Evolutionary conservation across 2,329 filamentous ascomycete genomes (phyloP).

Genomic region (Talaromyces pinophilus): DNA sequence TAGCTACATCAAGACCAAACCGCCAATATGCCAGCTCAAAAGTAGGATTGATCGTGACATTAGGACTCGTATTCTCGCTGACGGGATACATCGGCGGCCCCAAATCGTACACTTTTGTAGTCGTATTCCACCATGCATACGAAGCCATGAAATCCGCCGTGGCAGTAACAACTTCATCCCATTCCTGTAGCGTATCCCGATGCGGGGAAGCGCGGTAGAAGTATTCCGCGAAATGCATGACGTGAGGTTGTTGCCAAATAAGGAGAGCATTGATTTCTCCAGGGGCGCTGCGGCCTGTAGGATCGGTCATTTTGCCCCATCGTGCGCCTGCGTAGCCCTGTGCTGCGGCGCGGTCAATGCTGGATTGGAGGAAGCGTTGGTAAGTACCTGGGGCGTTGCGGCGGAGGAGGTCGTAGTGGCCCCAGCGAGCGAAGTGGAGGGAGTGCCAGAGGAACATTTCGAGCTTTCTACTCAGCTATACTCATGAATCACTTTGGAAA

Average conservation of each 20-base stretch:
- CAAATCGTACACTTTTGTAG: neutral
- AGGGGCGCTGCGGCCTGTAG: conserved; percentile 56
- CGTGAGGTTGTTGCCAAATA: conserved; percentile 54
- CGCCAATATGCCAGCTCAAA: neutral
- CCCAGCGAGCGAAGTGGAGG: conserved; percentile 55
- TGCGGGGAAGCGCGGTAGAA: neutral
- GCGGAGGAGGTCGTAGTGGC: conserved; percentile 48
- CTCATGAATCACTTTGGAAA: no score
- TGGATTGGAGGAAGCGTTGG: conserved; percentile 46
- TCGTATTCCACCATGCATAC: neutral
- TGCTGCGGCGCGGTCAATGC: conserved; percentile 36
- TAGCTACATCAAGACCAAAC: neutral
- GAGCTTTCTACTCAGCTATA: conserved; percentile 55
- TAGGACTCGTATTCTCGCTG: neutral
- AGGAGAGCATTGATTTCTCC: conserved; percentile 63
- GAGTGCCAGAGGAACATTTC: conserved; percentile 60
- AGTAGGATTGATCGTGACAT: neutral
- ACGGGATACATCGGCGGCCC: neutral
- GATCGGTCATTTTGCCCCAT: conserved; percentile 60
- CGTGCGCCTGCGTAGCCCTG: conserved; percentile 50
- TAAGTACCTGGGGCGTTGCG: conserved; percentile 51
- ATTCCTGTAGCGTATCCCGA: neutral
- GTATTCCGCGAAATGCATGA: conserved; percentile 1
- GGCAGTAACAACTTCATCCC: neutral
- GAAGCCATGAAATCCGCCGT: neutral